A percentile compares a stretch with the other conserved stretches of the same genome.
These are phyloP conservation scores for Xylariaceae sp. DNA, from an alignment of 2,329 filamentous ascomycete species.

Conservation along the genomic window DNA sequence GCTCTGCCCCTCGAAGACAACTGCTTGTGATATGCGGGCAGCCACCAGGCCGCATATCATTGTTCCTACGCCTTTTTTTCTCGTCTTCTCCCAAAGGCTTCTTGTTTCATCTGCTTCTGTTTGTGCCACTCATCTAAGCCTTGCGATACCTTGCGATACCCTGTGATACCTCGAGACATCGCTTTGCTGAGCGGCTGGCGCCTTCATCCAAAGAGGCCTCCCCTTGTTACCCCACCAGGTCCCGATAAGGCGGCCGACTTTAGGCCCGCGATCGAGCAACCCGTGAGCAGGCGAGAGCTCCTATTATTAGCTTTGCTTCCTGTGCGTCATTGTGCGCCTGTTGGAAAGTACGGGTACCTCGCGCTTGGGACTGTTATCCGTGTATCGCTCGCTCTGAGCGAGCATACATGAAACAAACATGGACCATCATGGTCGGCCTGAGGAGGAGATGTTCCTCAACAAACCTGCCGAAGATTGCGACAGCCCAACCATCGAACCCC, in stretches of 20 bases:
- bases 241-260: constrained; percentile 32
- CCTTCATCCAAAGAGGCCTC: constrained; percentile 19
- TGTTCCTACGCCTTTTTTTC: constrained; percentile 30
- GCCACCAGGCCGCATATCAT: constrained; percentile 38
- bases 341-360: constrained; percentile 12
- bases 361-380: constrained; percentile 16
- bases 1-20: constrained; percentile 16
- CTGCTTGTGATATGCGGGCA: constrained; percentile 30
- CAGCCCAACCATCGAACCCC: constrained; percentile 80
- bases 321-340: constrained; percentile 37
- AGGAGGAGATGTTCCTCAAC: constrained; percentile 84
- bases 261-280: constrained; percentile 19
- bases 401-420: constrained; percentile 46
- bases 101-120: constrained; percentile 34
- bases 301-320: constrained; percentile 35
- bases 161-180: background rate
- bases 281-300: constrained; percentile 29
- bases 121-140: constrained; percentile 16
- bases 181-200: no score
- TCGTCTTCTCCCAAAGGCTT: constrained; percentile 24
- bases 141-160: constrained; percentile 21
- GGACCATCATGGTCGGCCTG: constrained; percentile 69
- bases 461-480: constrained; percentile 63
- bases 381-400: constrained; percentile 32
- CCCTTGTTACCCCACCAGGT: constrained; percentile 38